Base-by-base conservation (phyloP, 164 flowering plant genomes). In the Magnolia officinalis region DNA sequence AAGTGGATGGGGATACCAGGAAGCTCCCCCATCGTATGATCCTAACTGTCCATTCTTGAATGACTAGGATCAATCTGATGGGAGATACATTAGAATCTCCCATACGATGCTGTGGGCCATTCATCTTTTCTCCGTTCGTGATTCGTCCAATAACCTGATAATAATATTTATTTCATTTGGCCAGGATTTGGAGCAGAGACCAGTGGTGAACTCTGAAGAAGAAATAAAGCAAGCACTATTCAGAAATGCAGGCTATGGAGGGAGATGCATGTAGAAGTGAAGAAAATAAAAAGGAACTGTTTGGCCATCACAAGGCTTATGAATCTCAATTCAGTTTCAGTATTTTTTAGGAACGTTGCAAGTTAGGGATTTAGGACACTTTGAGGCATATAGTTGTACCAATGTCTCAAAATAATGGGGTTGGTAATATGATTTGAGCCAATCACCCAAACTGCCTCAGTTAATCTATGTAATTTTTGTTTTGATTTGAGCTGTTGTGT, bases 191-290 rank as follows among this genome's bases (percentile, higher is more conserved):
- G 94, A 90, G 82, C 84, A 85, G 51, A 88, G 84, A 70, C 55
- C 72, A 76, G 11, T 78, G 26, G 9, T 85, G 24, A 85, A 80
- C 76, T 78, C 88, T 61, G 95, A 91, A 80, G 95, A 91, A 80
- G 95, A 95, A 49, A 86, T 95, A 80, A 92, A 90, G 89, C 92
- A 91, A 78, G 88, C 91, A 74, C 78, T 95, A 19, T 86, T 91
- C 73, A 88, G 87, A 78, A 95, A 87, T 82, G 95, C 98, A 55
- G 97, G 98, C 45, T 91, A 91, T 84, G 98, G 94, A 79, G 98
- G 96, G 77, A 89, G 86, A 81, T 92, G 91, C 78, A 75, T 86
- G 79, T 88, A 85, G 87, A 61, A 51, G 50, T 67, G 78, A 65
- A 61, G 64, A 37, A 29, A 26, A 63, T 23, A 11, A 13, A n/a